These are phyloP conservation scores for Colletotrichum orchidophilum DNA, from an alignment of 2,329 filamentous ascomycete species.

Conservation along the genomic window DNA sequence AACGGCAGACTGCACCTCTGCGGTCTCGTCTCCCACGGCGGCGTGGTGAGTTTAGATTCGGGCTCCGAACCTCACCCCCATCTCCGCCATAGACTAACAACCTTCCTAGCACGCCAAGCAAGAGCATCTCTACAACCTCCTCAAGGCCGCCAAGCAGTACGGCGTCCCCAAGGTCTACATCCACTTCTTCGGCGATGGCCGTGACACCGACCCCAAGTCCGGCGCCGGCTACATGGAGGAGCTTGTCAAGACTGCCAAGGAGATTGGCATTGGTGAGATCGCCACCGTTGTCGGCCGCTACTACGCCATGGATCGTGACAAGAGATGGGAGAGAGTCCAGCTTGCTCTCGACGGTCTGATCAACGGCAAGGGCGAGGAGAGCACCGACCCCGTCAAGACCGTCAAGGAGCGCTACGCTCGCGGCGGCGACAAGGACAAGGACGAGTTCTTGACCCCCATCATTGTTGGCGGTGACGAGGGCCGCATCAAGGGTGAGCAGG, in stretches of 20 bases:
- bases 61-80: neutral
- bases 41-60: conserved; percentile 69
- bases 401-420: conserved; percentile 89
- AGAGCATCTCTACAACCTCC: conserved; percentile 86
- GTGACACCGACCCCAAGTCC: conserved; percentile 97
- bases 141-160: conserved; percentile 89
- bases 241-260: conserved; percentile 81
- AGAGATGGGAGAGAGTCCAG: conserved; percentile 97
- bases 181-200: conserved; percentile 98
- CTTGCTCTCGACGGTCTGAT: conserved; percentile 88
- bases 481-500: conserved; percentile 78
- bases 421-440: conserved; percentile 74
- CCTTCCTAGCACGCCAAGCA: conserved; percentile 83
- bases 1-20: conserved; percentile 93
- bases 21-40: conserved; percentile 93
- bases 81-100: neutral
- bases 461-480: conserved; percentile 88
- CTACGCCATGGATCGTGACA: conserved; percentile 99
- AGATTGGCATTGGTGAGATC: conserved; percentile 87
- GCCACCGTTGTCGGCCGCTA: conserved; percentile 95
- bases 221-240: conserved; percentile 88
- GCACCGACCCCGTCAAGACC: conserved; percentile 83
- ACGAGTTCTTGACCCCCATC: conserved; percentile 99
- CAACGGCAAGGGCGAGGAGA: conserved; percentile 86
- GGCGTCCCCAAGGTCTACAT: conserved; percentile 92